These are phyloP conservation scores for Leptodermis oblonga DNA, from an alignment of 257 asterid genomes.

Conservation along the genomic window DNA sequence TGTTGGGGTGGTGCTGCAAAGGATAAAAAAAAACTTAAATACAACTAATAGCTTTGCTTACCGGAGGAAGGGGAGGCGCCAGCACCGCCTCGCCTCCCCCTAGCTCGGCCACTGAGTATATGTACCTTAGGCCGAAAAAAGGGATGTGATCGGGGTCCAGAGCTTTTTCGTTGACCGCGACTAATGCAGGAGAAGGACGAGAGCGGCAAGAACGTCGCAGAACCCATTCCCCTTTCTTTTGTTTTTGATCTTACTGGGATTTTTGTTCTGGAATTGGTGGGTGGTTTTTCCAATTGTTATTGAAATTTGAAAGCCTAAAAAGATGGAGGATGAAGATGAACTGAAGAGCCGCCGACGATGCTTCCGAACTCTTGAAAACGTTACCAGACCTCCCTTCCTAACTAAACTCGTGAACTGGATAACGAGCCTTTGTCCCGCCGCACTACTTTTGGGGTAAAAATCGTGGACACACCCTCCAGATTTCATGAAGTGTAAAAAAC, in stretches of 20 bases:
- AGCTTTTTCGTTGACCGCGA: conserved; percentile 14
- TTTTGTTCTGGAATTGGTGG: no score
- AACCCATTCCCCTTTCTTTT: conserved; percentile 21
- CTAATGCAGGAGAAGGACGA: conserved; percentile 27
- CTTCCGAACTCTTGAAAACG: not conserved
- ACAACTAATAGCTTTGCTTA: no score
- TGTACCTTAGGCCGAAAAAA: conserved; percentile 25
- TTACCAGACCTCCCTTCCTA: not conserved
- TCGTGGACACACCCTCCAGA: no score
- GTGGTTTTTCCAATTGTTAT: not conserved
- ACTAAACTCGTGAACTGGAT: not conserved
- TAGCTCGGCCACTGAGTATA: no score
- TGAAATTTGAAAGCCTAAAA: not conserved
- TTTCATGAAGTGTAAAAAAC: no score
- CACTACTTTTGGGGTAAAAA: no score
- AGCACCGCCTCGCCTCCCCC: no score
- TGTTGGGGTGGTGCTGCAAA: no score
- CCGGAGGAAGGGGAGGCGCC: no score
- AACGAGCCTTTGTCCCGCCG: no score
- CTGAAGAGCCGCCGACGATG: not conserved
- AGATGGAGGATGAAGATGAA: not conserved
- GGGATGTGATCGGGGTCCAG: conserved; percentile 17
- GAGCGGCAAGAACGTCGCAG: conserved; percentile 29
- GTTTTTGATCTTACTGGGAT: not conserved
- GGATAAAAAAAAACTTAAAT: no score